These are phyloP conservation scores for Suhomyces kilbournensis DNA, from an alignment of 805 yeast species.

Conservation along the genomic window DNA sequence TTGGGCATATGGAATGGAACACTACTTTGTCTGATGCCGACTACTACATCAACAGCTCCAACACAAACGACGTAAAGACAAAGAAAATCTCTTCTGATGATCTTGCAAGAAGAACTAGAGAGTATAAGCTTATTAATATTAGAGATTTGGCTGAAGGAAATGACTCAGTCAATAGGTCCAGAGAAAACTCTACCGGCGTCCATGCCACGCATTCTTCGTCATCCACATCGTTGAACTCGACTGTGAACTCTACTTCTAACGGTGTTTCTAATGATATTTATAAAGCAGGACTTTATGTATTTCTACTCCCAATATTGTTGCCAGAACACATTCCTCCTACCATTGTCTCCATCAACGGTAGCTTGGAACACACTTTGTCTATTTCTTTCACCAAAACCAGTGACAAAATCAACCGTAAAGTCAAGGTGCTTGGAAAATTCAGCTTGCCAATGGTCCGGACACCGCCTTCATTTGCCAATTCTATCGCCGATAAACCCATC, in stretches of 20 bases:
- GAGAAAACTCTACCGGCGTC: neutral
- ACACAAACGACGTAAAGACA: conserved; percentile 42
- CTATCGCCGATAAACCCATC: conserved; percentile 66
- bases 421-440: conserved; percentile 28
- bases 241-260: neutral
- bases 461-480: conserved; percentile 56
- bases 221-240: neutral
- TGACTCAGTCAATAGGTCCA: neutral
- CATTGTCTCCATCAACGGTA: conserved; percentile 49
- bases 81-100: conserved; percentile 43
- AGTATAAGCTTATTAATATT: conserved; percentile 20
- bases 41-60: conserved; percentile 38
- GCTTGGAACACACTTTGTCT: conserved; percentile 41
- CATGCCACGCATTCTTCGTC: neutral
- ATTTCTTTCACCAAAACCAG: conserved; percentile 40
- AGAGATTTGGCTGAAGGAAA: conserved; percentile 8
- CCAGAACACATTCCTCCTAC: conserved; percentile 66
- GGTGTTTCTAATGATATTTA: conserved; percentile 14
- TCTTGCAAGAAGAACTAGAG: conserved; percentile 39
- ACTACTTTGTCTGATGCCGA: conserved; percentile 39
- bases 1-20: conserved; percentile 48
- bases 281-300: conserved; percentile 69
- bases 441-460: conserved; percentile 50
- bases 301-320: conserved; percentile 58
- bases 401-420: conserved; percentile 33